Percentiles rank a stretch among this genome's conserved stretches.
phyloP scores from a whole-genome alignment of 1,284 basidiomycete species.

The Schizophyllum amplum region DNA sequence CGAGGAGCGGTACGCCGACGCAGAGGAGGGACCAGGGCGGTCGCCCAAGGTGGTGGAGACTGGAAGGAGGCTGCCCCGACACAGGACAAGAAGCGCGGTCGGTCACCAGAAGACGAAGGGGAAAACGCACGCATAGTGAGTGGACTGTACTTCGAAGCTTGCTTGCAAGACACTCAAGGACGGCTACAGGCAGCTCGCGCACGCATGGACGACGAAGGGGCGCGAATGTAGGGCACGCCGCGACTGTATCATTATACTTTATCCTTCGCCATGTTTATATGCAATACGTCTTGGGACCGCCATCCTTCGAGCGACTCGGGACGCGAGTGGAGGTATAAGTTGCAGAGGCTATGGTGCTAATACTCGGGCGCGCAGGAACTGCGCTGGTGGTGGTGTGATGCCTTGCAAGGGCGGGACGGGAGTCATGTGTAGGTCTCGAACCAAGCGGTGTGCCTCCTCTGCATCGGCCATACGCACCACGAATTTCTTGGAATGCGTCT shows the following conservation, averaged over 20 bases:
- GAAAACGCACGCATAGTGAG: slow-evolving; percentile 49
- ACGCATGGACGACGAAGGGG: slow-evolving; percentile 56
- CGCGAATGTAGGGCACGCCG: slow-evolving; percentile 45
- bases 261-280: neutral
- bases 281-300: slow-evolving; percentile 12
- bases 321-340: slow-evolving; percentile 20
- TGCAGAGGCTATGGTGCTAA: neutral
- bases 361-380: neutral
- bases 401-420: neutral
- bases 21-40: slow-evolving; percentile 73
- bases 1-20: slow-evolving; percentile 87
- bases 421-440: slow-evolving; percentile 54
- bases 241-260: neutral
- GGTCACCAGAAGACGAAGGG: slow-evolving; percentile 66
- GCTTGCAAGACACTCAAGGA: slow-evolving; percentile 1
- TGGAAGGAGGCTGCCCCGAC: slow-evolving; percentile 58
- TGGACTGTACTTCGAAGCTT: slow-evolving; percentile 10
- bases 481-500: slow-evolving; percentile 25
- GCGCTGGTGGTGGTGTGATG: neutral
- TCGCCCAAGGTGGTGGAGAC: slow-evolving; percentile 79
- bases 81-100: slow-evolving; percentile 43
- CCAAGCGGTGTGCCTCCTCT: slow-evolving; percentile 61
- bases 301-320: slow-evolving; percentile 55
- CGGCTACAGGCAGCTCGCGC: slow-evolving; percentile 43
- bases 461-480: slow-evolving; percentile 44